Conservation (phyloP, 805 yeast genomes). For the Teunomyces tritomae region DNA sequence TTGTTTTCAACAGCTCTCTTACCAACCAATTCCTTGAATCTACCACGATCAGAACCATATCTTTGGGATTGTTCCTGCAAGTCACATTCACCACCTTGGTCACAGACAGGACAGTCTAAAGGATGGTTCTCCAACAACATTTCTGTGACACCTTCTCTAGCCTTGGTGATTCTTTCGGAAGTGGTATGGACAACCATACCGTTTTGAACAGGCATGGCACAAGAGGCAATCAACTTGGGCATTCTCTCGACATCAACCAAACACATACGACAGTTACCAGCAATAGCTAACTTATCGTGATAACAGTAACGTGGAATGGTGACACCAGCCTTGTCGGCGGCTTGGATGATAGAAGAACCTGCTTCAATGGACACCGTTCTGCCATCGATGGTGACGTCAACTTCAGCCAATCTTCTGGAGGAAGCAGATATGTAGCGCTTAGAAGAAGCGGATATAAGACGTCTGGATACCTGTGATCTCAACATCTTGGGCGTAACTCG, state of each 20-base stretch:
- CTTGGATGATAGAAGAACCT: conserved; percentile 85
- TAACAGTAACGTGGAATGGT: conserved; percentile 86
- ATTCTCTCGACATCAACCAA: conserved; percentile 86
- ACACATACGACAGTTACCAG: conserved; percentile 94
- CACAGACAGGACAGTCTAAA: conserved; percentile 88
- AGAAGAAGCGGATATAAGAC: conserved; percentile 5
- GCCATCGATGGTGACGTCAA: conserved; percentile 63
- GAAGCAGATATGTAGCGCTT: conserved; percentile 34
- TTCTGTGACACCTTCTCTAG: conserved; percentile 89
- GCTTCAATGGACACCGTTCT: conserved; percentile 75
- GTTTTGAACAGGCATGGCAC: conserved; percentile 88
- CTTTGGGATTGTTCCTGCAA: conserved; percentile 83
- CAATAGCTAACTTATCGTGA: conserved; percentile 86
- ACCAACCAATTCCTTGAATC: conserved; percentile 77
- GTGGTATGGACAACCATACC: conserved; percentile 87
- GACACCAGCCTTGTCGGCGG: conserved; percentile 89
- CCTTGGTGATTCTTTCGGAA: conserved; percentile 72
- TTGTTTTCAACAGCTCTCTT: conserved; percentile 90
- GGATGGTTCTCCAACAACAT: conserved; percentile 88
- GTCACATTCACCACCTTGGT: conserved; percentile 94
- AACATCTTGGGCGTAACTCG: conserved; percentile 2
- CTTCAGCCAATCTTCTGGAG: conserved; percentile 46
- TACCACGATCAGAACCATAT: conserved; percentile 83
- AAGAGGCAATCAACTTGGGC: conserved; percentile 85
- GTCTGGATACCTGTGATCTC: conserved; percentile 10